These are phyloP conservation scores for Musa acuminata DNA, from an alignment of 176 grass and related monocot genomes.

Conservation along the genomic window DNA sequence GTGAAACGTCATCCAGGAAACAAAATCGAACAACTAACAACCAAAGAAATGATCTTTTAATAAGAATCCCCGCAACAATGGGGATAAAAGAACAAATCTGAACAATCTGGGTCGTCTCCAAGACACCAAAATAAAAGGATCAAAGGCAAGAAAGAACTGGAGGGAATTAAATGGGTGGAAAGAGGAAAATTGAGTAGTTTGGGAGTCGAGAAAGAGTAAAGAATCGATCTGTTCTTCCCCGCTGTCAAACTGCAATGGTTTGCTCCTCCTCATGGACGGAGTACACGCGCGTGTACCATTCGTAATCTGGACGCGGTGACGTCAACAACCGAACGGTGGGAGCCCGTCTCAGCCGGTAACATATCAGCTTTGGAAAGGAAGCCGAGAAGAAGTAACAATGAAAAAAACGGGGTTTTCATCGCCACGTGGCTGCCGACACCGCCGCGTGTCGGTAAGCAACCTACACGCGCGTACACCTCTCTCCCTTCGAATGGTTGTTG, in stretches of 20 bases:
- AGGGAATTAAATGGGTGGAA: neutral
- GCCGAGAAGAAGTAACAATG: too few species aligned
- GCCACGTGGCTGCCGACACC: too few species aligned
- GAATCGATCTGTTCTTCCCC: neutral
- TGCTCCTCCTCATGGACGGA: neutral
- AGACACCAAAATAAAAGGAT: neutral
- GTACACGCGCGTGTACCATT: neutral
- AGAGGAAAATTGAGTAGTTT: neutral
- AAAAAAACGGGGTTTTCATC: too few species aligned
- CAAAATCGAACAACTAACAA: slow-evolving; percentile 12
- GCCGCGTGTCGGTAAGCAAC: too few species aligned
- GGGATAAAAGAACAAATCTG: neutral
- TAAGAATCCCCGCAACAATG: neutral
- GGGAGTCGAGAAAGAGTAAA: neutral
- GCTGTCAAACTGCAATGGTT: neutral
- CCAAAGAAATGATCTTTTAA: neutral
- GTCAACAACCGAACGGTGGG: neutral
- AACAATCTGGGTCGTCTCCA: neutral
- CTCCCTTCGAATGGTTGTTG: too few species aligned
- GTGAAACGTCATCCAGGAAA: neutral
- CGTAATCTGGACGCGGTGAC: neutral
- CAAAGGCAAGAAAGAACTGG: neutral
- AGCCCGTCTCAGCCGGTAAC: neutral
- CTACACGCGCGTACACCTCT: too few species aligned
- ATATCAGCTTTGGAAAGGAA: too few species aligned